Conservation (phyloP, 2,329 filamentous ascomycete genomes). For the Penicillium corylophilum region DNA sequence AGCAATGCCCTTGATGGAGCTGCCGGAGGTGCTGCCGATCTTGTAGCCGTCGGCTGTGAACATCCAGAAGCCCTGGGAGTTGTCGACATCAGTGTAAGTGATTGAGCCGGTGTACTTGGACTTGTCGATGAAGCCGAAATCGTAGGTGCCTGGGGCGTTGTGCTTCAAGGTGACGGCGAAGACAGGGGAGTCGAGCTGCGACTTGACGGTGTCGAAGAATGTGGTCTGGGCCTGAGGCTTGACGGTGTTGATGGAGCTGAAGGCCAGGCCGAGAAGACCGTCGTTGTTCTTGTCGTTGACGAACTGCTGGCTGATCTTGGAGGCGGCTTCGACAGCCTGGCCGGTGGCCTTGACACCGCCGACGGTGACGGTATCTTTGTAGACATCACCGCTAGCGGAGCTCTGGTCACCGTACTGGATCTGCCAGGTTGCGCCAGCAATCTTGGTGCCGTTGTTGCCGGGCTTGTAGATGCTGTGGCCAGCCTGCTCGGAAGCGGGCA, state of each 20-base stretch:
- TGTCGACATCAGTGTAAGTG: slow-evolving; percentile 57
- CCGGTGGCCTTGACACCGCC: slow-evolving; percentile 58
- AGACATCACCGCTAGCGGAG: slow-evolving; percentile 63
- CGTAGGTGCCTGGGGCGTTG: slow-evolving; percentile 52
- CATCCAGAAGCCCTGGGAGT: slow-evolving; percentile 62
- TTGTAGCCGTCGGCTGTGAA: slow-evolving; percentile 58
- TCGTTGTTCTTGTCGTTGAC: slow-evolving; percentile 54
- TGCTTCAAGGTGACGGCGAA: slow-evolving; percentile 59
- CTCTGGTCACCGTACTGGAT: slow-evolving; percentile 67
- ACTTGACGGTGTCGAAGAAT: slow-evolving; percentile 61
- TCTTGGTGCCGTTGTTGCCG: slow-evolving; percentile 45
- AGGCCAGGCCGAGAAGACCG: slow-evolving; percentile 61
- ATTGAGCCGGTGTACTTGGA: slow-evolving; percentile 60
- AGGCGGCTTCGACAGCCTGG: slow-evolving; percentile 67
- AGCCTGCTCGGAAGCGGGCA: slow-evolving; percentile 49
- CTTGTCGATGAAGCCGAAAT: slow-evolving; percentile 60
- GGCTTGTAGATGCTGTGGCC: slow-evolving; percentile 62
- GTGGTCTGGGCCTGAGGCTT: slow-evolving; percentile 52
- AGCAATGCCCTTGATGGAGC: slow-evolving; percentile 57
- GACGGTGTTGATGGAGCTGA: slow-evolving; percentile 61
- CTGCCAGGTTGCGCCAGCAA: slow-evolving; percentile 55
- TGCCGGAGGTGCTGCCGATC: slow-evolving; percentile 48
- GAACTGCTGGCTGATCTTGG: slow-evolving; percentile 57
- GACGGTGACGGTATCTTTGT: slow-evolving; percentile 63
- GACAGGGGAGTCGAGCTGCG: slow-evolving; percentile 49